Evolutionary conservation across 768 basidiomycete species (phyloP), one percentile per base, ranked within the genome.

Genomic region (Trametes cubensis): DNA sequence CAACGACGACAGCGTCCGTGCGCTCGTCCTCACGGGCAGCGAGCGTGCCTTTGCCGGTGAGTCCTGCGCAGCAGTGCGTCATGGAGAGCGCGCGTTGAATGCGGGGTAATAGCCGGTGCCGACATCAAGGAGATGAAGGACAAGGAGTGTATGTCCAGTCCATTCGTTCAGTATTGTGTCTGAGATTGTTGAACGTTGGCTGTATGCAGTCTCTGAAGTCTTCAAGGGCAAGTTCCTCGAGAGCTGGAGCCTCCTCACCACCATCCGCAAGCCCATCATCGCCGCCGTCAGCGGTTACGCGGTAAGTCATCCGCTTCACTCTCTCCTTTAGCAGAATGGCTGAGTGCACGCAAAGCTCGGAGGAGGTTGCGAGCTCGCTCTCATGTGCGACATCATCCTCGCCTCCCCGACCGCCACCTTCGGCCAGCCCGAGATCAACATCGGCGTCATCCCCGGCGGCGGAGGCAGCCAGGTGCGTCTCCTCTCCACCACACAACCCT

Each of bases 111-210:
- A 94, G 95, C 95, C 69, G 95, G 96, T 3, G 96, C 96, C 21
- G 96, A 99, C 76, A 98, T 99, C 77, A 98, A 97, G 78, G 95
- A 98, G 77, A 98, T 98, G 96, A 95, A 94, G 76, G 92, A 95
- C 77, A 95, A 95, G 77, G 79, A 87, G 61, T 97, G 94, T 94
- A 70, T 71, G 85, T 76, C 5, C 17, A 26, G 20, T 30, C 18
- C 6, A 10, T 44, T 11, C 17, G 23, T 23, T 38, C 13, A 21
- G 0, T 5, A 7, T 30, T 42, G 18, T 4, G 10, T 10, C 2
- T 8, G 10, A 20, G 13, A 28, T n/a, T 15, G 76, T 74, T 23
- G 41, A 59, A 17, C 4, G 26, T 42, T 66, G 77, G 72, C 5
- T 74, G 77, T 11, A 74, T 76, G 25, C 70, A 94, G 93, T 87